phyloP scores from a whole-genome alignment of 805 yeast genomes.

The Barnettozyma salicaria region DNA sequence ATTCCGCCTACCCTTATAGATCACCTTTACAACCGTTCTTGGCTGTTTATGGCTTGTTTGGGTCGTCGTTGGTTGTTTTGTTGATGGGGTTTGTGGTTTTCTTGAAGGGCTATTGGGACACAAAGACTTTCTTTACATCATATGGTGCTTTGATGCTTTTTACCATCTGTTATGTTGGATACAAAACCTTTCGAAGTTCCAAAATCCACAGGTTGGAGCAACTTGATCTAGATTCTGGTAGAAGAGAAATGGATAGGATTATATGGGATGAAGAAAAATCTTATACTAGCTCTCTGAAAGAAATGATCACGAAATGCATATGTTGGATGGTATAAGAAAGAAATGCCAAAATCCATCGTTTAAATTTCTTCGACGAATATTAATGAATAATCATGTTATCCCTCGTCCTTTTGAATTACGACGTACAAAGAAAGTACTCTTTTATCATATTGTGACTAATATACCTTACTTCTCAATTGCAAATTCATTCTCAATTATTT shows the following conservation, averaged over 20 bases:
- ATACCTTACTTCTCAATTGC: constrained; percentile 1
- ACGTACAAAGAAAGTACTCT: too few relatives aligned
- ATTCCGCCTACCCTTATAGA: constrained; percentile 58
- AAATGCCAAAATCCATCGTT: background rate
- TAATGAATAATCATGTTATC: background rate
- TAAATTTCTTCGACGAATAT: background rate
- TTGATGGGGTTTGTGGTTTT: constrained; percentile 62
- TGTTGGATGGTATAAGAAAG: constrained; percentile 28
- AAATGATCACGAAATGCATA: constrained; percentile 23
- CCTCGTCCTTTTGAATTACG: too few relatives aligned
- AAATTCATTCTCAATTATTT: constrained; percentile 32
- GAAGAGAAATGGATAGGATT: constrained; percentile 75
- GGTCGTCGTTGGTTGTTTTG: constrained; percentile 44
- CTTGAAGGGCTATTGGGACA: constrained; percentile 50
- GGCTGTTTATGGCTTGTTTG: constrained; percentile 56
- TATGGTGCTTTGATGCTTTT: constrained; percentile 58
- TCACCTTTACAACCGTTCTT: constrained; percentile 67
- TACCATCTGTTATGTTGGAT: constrained; percentile 43
- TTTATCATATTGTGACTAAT: too few relatives aligned
- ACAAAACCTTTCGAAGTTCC: constrained; percentile 56
- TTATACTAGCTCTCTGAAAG: constrained; percentile 29
- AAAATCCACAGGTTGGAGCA: constrained; percentile 64
- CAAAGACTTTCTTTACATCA: constrained; percentile 55
- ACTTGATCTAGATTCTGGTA: constrained; percentile 75
- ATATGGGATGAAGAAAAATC: constrained; percentile 72